These are phyloP conservation scores for Picea abies DNA, from an alignment of 83 land plant species.

Conservation along the genomic window DNA sequence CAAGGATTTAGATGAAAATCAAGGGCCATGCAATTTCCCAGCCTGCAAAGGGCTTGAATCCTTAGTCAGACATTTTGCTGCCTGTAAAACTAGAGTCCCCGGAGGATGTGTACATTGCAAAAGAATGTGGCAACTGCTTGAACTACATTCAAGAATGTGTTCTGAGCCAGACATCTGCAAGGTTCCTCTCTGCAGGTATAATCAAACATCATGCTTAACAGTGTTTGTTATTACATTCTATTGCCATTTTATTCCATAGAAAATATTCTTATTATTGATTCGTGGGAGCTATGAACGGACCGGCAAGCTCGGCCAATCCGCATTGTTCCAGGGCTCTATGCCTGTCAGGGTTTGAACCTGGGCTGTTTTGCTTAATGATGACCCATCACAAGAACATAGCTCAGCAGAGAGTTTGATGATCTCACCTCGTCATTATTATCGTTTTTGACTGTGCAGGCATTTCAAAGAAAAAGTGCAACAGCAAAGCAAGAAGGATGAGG, in stretches of 20 bases:
- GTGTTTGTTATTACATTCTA: neutral
- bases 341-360: neutral
- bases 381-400: too few species aligned
- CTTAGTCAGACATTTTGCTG: slow-evolving; percentile 83
- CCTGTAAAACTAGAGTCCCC: slow-evolving; percentile 69
- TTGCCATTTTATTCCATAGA: neutral
- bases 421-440: neutral
- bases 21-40: slow-evolving; percentile 60
- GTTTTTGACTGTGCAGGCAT: slow-evolving; percentile 51
- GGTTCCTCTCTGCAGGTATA: slow-evolving; percentile 95
- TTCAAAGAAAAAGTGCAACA: slow-evolving; percentile 75
- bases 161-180: slow-evolving; percentile 61
- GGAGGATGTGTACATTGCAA: slow-evolving; percentile 94
- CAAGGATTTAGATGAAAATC: slow-evolving; percentile 47
- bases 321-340: too few species aligned
- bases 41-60: slow-evolving; percentile 92
- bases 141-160: slow-evolving; percentile 90
- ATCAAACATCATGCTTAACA: neutral
- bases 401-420: too few species aligned
- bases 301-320: too few species aligned
- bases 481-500: slow-evolving; percentile 78
- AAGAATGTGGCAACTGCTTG: slow-evolving; percentile 97
- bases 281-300: too few species aligned
- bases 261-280: neutral
- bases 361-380: neutral